phyloP scores from a whole-genome alignment of 2,329 filamentous ascomycete species.

The Cladobotryum mycophilum region DNA sequence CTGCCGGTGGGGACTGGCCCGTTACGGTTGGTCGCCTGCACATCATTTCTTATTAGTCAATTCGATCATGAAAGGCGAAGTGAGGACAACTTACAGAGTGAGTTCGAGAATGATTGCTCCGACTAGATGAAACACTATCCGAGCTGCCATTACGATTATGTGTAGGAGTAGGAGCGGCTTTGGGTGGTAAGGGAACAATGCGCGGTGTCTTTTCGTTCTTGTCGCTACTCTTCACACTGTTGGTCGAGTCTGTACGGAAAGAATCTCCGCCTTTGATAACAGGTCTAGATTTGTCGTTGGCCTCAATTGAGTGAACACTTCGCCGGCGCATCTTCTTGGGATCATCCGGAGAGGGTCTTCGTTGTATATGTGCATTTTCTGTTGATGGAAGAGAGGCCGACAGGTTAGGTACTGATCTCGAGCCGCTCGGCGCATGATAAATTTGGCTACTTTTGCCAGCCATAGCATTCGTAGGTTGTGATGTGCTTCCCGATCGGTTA shows the following conservation, averaged over 20 bases:
- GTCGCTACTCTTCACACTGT: constrained; percentile 14
- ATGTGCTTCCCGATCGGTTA: constrained; percentile 31
- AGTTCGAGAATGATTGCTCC: constrained; percentile 54
- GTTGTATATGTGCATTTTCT: constrained; percentile 65
- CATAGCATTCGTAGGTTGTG: constrained; percentile 21
- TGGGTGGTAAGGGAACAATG: constrained; percentile 20
- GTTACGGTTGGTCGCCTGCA: constrained; percentile 56
- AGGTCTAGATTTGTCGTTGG: constrained; percentile 17
- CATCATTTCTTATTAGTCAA: constrained; percentile 45
- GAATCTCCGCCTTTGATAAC: constrained; percentile 6
- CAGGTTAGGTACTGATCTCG: constrained; percentile 34
- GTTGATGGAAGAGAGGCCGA: constrained; percentile 47
- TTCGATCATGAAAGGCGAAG: constrained; percentile 35
- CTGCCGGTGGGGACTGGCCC: constrained; percentile 45
- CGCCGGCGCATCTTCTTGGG: constrained; percentile 73
- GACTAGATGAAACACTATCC: constrained; percentile 56
- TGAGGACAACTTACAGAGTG: constrained; percentile 54
- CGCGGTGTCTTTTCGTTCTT: constrained; percentile 37
- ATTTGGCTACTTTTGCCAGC: constrained; percentile 24
- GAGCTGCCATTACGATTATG: constrained; percentile 49
- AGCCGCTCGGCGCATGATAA: constrained; percentile 23
- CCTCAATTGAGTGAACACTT: constrained; percentile 65
- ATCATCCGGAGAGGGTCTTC: constrained; percentile 53
- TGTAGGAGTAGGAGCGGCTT: constrained; percentile 19
- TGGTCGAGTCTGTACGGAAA: constrained; percentile 1